Base-by-base conservation (phyloP, 2,329 filamentous ascomycete species). In the Macrophomina tecta region DNA sequence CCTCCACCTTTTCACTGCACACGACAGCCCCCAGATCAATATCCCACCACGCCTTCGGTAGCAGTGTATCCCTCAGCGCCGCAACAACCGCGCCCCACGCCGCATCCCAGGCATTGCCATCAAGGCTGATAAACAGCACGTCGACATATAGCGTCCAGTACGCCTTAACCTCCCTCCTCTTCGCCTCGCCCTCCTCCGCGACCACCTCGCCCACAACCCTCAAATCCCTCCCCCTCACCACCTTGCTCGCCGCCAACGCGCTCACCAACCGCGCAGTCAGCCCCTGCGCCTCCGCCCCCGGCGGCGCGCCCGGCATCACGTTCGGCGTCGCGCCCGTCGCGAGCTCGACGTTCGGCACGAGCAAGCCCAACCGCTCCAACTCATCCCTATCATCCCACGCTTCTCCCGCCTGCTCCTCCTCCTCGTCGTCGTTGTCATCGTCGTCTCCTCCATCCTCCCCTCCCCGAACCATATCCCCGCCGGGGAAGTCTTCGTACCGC, bases 131-230 rank as follows among this genome's bases (percentile, higher is more conserved):
- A 80, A 97, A 95, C 75, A 97, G 87, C n/a, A 97, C 85, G 75
- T 98, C 94, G 70, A 99, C 91, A 79, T 97, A 97, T 23, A 99
- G 87, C 9, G 92, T 90, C 95, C 94, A 99, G 78, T 96, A 98
- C 0, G 91, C 95, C 76, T 91, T 94, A 11, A 94, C 79, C 69
- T 88, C 84, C 7, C 77, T 76, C 5, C 80, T 75, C 65, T 82
- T 78, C 4, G 83, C 82, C 16, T 86, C 82, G 38, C 82, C 76
- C 16, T 86, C 82, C 38, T 82, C 76, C 34, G 77, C 78, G n/a
- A 3, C 36, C 5, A 3, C 23, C 51, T 32, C 82, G 78, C 45
- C 0, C 83, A 86, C 89, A 77, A 98, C 93, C 73, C 90, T 85
- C 74, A 98, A 79, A 72, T 92, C 89, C 18, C 86, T 84, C 0